These are phyloP conservation scores for Alternaria angustiovoidea DNA, from an alignment of 2,329 filamentous ascomycete species.

Conservation along the genomic window DNA sequence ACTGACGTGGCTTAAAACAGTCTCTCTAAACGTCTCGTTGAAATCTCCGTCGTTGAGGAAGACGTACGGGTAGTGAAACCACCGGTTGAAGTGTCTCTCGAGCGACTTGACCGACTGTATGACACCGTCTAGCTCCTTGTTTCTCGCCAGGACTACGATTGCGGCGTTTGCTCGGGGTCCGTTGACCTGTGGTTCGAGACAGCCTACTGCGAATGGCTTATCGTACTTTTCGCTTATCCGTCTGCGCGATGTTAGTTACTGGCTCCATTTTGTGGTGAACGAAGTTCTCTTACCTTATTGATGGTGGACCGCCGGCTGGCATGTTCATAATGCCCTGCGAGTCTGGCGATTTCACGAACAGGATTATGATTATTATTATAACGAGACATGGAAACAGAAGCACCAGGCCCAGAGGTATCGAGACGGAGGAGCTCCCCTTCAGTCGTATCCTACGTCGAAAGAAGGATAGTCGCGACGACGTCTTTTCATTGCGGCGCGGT, in stretches of 20 bases:
- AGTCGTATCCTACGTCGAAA: slow-evolving; percentile 86
- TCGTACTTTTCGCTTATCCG: slow-evolving; percentile 98
- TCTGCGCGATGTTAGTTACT: slow-evolving; percentile 58
- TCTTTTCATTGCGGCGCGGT: slow-evolving; percentile 53
- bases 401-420: slow-evolving; percentile 90
- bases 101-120: slow-evolving; percentile 97
- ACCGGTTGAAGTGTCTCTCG: slow-evolving; percentile 97
- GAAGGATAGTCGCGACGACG: slow-evolving; percentile 72
- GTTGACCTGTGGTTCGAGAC: slow-evolving; percentile 77
- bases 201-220: slow-evolving; percentile 93
- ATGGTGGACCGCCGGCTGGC: slow-evolving; percentile 85
- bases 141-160: slow-evolving; percentile 93
- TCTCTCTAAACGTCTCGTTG: slow-evolving; percentile 91
- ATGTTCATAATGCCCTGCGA: slow-evolving; percentile 83
- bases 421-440: slow-evolving; percentile 89
- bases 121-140: slow-evolving; percentile 95
- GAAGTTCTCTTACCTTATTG: slow-evolving; percentile 74
- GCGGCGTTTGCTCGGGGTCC: slow-evolving; percentile 89
- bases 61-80: slow-evolving; percentile 98
- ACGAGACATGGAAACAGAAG: slow-evolving; percentile 92
- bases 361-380: slow-evolving; percentile 85
- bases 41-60: slow-evolving; percentile 98
- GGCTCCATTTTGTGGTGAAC: background rate
- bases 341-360: slow-evolving; percentile 88
- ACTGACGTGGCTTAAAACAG: slow-evolving; percentile 89